These are phyloP conservation scores for Amauroascus niger DNA, from an alignment of 2,329 filamentous ascomycete genomes.

Conservation along the genomic window DNA sequence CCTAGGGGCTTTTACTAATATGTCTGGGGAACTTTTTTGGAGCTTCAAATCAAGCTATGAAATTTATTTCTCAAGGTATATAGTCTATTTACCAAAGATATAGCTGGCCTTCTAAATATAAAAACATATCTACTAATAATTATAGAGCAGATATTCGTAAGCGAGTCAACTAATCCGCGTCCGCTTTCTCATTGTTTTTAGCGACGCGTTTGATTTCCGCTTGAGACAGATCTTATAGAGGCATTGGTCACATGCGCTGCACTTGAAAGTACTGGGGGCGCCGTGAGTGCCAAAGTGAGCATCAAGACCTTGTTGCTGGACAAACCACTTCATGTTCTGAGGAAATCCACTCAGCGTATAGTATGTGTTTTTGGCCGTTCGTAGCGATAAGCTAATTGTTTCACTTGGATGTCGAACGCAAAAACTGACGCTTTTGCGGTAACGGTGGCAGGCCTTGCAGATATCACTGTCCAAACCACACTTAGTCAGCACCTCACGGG, in stretches of 20 bases:
- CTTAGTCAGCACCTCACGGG: background rate
- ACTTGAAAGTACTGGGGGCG: no score
- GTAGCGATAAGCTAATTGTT: background rate
- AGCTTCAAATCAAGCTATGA: no score
- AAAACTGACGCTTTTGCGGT: background rate
- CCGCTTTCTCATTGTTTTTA: no score
- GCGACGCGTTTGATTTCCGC: no score
- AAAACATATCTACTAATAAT: background rate
- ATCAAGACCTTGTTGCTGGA: conserved; percentile 14
- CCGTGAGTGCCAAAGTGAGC: conserved; percentile 11
- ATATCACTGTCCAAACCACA: background rate
- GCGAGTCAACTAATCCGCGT: no score
- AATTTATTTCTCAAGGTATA: no score
- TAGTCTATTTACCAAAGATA: no score
- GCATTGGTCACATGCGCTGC: no score
- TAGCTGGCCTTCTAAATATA: no score
- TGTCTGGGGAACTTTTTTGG: background rate
- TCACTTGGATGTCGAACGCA: background rate
- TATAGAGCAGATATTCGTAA: no score
- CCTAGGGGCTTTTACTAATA: background rate
- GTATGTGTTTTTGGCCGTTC: background rate
- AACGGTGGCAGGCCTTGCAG: background rate
- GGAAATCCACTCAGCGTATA: conserved; percentile 15
- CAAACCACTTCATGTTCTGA: conserved; percentile 16
- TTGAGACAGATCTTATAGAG: no score